Evolutionary conservation across 495 filamentous ascomycete genomes (phyloP).

Genomic region (Symbiotaphrina buchneri): DNA sequence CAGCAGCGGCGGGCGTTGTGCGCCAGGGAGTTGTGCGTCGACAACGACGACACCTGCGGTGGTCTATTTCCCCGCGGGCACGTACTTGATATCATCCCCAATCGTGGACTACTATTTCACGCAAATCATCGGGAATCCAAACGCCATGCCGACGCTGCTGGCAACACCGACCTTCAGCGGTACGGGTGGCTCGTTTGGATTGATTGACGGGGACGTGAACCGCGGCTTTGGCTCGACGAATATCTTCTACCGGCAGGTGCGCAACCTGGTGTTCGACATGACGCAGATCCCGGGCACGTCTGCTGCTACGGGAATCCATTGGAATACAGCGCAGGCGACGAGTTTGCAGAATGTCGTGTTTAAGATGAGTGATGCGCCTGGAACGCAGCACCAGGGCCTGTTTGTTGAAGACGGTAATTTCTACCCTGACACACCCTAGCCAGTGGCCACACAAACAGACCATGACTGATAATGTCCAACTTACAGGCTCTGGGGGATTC

Average conservation of each 20-base stretch:
- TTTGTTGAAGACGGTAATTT: conserved; percentile 39
- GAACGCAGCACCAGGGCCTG: background rate
- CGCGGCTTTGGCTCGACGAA: conserved; percentile 37
- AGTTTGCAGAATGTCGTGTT: conserved; percentile 14
- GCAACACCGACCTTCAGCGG: conserved; percentile 1
- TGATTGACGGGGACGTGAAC: conserved; percentile 28
- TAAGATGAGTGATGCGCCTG: conserved; percentile 2
- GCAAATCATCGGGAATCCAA: conserved; percentile 37
- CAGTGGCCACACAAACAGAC: conserved; percentile 7
- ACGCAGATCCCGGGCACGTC: conserved; percentile 31
- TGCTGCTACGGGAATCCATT: conserved; percentile 46
- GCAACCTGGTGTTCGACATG: conserved; percentile 57
- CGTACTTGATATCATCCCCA: conserved; percentile 42
- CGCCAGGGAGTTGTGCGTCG: conserved; percentile 46
- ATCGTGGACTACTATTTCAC: conserved; percentile 61
- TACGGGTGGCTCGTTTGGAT: too few species aligned
- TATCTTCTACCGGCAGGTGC: conserved; percentile 56
- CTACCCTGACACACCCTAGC: conserved; percentile 10
- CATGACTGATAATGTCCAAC: background rate
- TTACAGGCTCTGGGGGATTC: conserved; percentile 44
- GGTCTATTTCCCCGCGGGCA: conserved; percentile 65
- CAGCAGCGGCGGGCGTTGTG: conserved; percentile 53
- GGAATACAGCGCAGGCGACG: conserved; percentile 57
- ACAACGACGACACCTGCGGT: conserved; percentile 54
- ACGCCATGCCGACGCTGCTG: background rate